A percentile compares a stretch with the other conserved stretches of the same genome.
Evolutionary conservation across 805 yeast genomes (phyloP).

Genomic region (Schizosaccharomyces osmophilus): DNA sequence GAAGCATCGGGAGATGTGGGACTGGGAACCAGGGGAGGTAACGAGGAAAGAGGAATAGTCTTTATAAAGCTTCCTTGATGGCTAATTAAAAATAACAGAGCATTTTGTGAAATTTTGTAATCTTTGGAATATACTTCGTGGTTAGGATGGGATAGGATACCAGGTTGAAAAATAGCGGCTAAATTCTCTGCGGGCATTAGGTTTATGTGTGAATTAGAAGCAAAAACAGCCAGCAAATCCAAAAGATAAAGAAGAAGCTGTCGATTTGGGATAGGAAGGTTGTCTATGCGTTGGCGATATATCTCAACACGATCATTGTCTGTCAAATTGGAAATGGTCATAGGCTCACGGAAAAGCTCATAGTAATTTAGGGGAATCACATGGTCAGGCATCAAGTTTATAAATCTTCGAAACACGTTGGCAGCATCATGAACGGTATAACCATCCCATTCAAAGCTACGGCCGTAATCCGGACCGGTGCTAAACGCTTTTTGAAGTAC

Average conservation of each 20-base stretch:
- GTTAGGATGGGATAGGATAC: conserved; percentile 73
- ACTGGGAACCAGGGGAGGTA: background rate
- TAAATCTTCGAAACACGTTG: conserved; percentile 57
- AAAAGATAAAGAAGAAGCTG: conserved; percentile 67
- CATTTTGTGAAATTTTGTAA: conserved; percentile 64
- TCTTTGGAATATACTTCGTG: conserved; percentile 87
- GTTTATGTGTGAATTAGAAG: conserved; percentile 50
- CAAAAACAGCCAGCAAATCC: conserved; percentile 68
- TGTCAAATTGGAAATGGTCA: conserved; percentile 18
- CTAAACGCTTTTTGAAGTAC: conserved; percentile 67
- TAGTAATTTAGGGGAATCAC: conserved; percentile 57
- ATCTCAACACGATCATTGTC: conserved; percentile 32
- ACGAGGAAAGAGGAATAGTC: background rate
- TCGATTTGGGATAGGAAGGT: conserved; percentile 51
- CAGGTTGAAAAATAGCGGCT: conserved; percentile 92
- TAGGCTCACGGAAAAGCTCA: conserved; percentile 55
- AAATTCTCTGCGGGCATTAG: conserved; percentile 80
- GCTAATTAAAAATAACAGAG: conserved; percentile 69
- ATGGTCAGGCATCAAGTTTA: conserved; percentile 80
- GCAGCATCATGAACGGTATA: conserved; percentile 95
- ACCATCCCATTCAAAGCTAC: conserved; percentile 72
- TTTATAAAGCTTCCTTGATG: conserved; percentile 41
- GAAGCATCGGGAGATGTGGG: background rate
- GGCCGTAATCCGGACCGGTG: conserved; percentile 72
- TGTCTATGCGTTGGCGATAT: conserved; percentile 42